Evolutionary conservation across 2,329 filamentous ascomycete genomes (phyloP), one percentile per base, ranked within the genome.

Genomic region (Nectriaceae sp.): DNA sequence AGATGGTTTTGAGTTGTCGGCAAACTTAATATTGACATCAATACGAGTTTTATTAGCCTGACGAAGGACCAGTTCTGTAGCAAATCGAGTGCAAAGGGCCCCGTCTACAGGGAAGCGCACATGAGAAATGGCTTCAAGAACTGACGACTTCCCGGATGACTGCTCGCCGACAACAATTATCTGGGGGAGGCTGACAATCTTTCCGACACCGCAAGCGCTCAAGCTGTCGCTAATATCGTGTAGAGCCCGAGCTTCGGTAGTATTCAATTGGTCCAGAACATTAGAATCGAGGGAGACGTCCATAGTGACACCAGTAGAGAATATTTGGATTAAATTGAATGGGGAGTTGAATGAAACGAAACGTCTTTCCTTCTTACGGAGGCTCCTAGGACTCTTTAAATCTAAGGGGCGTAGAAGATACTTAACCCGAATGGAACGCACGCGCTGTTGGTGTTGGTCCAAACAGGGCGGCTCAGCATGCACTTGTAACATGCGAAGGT

Each of bases 71-170:
- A 86, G 65, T 56, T 87, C 80, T 0, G 81, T 86, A 0, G 83
- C 77, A 50, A 85, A 86, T 0, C 79, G 71, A 0, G 84, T 87
- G 59, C 82, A 85, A 0, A 82, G 47, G 20, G 69, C 76, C 13
- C 76, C 75, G 4, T 83, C 78, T 11, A 75, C 68, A 0, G 81
- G 79, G 40, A 87, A 86, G 0, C 75, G 74, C 2, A 88, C 77
- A 10, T 78, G 75, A 0, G 82, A 81, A 40, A 88, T 80, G 0
- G 83, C 84, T 53, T 87, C 80, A 0, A 87, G 73, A 0, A 86
- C 80, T 0, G 81, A 85, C n/a, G 77, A 83, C 59, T 87, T 87
- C 3, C 83, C 83, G 1, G 77, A 76, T 0, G 78, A 83, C 47
- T 83, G 80, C 45, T 83, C 77, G 4, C 84, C 82, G 21, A 79